phyloP scores from a whole-genome alignment of 2,329 filamentous ascomycete genomes.

The Alternaria tenuissima region DNA sequence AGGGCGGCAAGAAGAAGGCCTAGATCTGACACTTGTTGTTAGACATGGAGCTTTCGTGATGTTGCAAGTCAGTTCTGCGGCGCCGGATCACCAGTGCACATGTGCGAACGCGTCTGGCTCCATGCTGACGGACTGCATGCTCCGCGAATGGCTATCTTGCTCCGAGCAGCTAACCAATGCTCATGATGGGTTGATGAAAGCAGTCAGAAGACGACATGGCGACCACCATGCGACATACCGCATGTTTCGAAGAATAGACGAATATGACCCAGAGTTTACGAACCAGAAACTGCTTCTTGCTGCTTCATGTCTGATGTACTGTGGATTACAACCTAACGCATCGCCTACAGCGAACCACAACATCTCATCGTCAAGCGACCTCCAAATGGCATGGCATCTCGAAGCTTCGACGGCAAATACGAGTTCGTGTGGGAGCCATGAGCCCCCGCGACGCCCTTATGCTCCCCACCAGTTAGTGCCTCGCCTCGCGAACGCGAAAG shows the following conservation, averaged over 20 bases:
- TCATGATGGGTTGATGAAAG: conserved; percentile 18
- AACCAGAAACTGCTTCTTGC: conserved; percentile 3
- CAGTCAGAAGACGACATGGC: conserved; percentile 12
- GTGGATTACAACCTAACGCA: neutral
- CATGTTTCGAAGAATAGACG: conserved; percentile 15
- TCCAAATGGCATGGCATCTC: neutral
- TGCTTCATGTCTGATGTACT: neutral
- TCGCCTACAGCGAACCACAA: neutral
- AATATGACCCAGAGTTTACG: conserved; percentile 9
- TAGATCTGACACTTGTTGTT: conserved; percentile 1
- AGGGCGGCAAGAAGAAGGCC: conserved; percentile 52
- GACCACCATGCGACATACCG: neutral
- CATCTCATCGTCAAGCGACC: neutral
- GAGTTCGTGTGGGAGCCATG: conserved; percentile 8
- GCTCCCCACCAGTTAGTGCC: conserved; percentile 16
- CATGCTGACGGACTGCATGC: conserved; percentile 34
- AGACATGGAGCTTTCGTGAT: neutral
- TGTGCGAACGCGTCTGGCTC: conserved; percentile 23
- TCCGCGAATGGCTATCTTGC: conserved; percentile 28
- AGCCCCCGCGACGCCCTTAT: conserved; percentile 27
- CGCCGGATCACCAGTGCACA: neutral
- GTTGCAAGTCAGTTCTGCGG: neutral
- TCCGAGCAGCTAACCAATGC: conserved; percentile 2
- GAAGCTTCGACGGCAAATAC: conserved; percentile 15
- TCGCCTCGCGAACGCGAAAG: conserved; percentile 27